Evolutionary conservation across 441 rosid species (phyloP), one percentile per base, ranked within the genome.

Genomic region (Syzygium malaccense): DNA sequence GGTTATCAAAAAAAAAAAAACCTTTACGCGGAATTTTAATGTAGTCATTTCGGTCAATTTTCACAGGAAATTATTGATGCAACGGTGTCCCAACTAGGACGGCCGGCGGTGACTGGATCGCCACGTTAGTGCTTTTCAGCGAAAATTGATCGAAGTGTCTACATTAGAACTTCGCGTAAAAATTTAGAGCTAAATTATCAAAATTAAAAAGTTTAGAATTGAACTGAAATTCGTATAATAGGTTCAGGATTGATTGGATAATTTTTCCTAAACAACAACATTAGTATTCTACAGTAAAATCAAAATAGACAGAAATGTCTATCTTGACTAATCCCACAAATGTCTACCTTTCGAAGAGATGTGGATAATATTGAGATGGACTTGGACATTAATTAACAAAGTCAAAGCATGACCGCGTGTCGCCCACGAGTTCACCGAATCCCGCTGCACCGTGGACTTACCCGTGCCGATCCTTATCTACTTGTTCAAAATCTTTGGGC

Each of bases 91-190:
- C 30, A 28, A 9, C 4, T 62, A 8, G 9, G 2, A 62, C 0
- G 1, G 19, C 10, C 2, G 0, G 9, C 4, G 2, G 18, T 54
- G 18, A 54, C 19, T 5, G 6, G 19, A 54, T 5, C 18, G 18
- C 11, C 53, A 49, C 7, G 14, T 54, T 2, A 14, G 68, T 7
- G 10, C 33, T n/a, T 62, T 62, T 2, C 0, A 3, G 10, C 3
- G 0, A 62, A n/a, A 62, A 62, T n/a, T 62, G 5, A 62, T 3
- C 2, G 0, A 32, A 62, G n/a, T n/a, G 19, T 14, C 15, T 62
- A 62, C 13, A 62, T n/a, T n/a, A 15, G 7, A 62, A 62, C 2
- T 62, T n/a, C 68, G 14, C 19, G 7, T 7, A 62, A 62, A 62
- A 14, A 13, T 2, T 28, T 60, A 30, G 18, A 8, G 28, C 8